Evolutionary conservation across 2,329 filamentous ascomycete species (phyloP).

Genomic region (Monosporascus sp.): DNA sequence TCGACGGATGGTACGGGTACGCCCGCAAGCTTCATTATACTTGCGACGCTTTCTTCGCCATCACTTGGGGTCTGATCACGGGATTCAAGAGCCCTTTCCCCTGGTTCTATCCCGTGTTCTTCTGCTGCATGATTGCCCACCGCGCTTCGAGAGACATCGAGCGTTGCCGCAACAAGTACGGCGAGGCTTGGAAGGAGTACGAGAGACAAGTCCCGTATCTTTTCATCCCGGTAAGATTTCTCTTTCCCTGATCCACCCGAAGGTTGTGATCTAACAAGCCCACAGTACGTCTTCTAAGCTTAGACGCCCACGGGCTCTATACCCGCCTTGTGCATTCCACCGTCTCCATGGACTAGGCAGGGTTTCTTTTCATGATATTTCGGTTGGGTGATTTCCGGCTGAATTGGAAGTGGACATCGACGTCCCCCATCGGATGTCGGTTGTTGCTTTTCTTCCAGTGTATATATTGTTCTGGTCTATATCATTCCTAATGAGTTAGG

Average conservation of each 20-base stretch:
- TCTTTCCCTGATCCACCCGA: not conserved
- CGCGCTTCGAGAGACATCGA: slow-evolving; percentile 71
- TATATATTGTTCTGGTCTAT: too few species aligned
- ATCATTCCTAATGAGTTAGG: too few species aligned
- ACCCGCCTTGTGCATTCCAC: too few species aligned
- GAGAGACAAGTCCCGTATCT: slow-evolving; percentile 74
- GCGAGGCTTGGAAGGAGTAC: slow-evolving; percentile 76
- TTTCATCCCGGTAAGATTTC: slow-evolving; percentile 53
- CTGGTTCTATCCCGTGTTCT: slow-evolving; percentile 86
- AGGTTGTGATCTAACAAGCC: not conserved
- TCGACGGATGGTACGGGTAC: slow-evolving; percentile 77
- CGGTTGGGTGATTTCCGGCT: too few species aligned
- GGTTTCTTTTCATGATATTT: too few species aligned
- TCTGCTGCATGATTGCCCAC: slow-evolving; percentile 73
- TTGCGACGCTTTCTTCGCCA: slow-evolving; percentile 43
- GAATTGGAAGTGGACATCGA: too few species aligned
- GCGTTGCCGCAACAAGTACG: slow-evolving; percentile 72
- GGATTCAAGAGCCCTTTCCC: slow-evolving; percentile 67
- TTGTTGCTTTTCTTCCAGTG: too few species aligned
- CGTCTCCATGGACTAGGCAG: too few species aligned
- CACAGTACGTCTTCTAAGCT: slow-evolving; percentile 4
- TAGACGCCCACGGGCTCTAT: not conserved
- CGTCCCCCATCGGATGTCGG: too few species aligned
- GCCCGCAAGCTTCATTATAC: slow-evolving; percentile 60
- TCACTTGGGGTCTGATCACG: slow-evolving; percentile 47